These are phyloP conservation scores for Chaetoceros tenuissimus DNA, from an alignment of 108 stramenopile genomes.

Conservation along the genomic window DNA sequence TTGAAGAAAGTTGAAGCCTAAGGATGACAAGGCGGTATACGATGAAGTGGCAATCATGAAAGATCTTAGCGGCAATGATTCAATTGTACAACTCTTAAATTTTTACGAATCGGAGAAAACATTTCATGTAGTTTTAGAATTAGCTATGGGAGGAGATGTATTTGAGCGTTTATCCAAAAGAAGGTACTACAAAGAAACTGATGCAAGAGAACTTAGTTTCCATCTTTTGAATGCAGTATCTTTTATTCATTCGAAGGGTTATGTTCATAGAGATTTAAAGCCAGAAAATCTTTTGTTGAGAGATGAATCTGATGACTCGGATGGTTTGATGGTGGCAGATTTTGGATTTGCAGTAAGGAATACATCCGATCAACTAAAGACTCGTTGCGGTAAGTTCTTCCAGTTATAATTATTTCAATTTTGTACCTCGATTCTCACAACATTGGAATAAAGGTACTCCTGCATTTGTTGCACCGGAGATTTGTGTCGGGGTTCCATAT, in stretches of 20 bases:
- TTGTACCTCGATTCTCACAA: not conserved
- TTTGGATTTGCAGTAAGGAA: slow-evolving; percentile 92
- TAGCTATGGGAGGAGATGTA: slow-evolving; percentile 89
- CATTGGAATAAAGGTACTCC: slow-evolving; percentile 42
- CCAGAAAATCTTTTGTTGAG: slow-evolving; percentile 87
- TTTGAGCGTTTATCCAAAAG: slow-evolving; percentile 86
- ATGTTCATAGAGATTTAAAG: slow-evolving; percentile 91
- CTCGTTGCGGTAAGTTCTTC: slow-evolving; percentile 73
- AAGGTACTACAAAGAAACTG: slow-evolving; percentile 76
- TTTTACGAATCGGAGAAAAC: slow-evolving; percentile 60
- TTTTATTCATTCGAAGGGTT: slow-evolving; percentile 59
- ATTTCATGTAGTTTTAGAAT: slow-evolving; percentile 82
- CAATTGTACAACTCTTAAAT: slow-evolving; percentile 70
- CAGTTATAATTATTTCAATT: slow-evolving; percentile 22
- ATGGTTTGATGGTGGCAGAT: slow-evolving; percentile 82
- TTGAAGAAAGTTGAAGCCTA: slow-evolving; percentile 17
- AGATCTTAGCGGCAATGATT: slow-evolving; percentile 24
- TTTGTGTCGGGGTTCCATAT: slow-evolving; percentile 67
- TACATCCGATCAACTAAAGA: slow-evolving; percentile 52
- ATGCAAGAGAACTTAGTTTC: slow-evolving; percentile 67
- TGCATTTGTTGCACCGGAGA: slow-evolving; percentile 94
- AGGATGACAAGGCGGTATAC: slow-evolving; percentile 47
- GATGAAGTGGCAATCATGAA: slow-evolving; percentile 56
- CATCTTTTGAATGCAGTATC: slow-evolving; percentile 55
- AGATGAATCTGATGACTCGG: slow-evolving; percentile 49